Base-by-base conservation (phyloP, 495 filamentous ascomycete genomes). In the Aeminium ludgeri region DNA sequence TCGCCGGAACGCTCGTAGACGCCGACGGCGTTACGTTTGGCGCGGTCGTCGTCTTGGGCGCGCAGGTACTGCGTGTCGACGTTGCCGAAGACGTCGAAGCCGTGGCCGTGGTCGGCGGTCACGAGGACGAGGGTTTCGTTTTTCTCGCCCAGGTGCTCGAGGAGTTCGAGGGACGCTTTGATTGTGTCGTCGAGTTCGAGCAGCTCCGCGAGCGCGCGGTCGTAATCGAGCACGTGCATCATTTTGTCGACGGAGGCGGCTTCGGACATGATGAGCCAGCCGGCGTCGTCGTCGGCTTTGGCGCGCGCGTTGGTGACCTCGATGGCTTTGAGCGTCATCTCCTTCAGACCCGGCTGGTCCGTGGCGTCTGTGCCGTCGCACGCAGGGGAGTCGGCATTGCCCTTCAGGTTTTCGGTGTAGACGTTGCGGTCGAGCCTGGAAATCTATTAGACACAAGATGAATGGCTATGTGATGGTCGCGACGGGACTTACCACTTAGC, bases 301-400 rank as follows among this genome's bases (percentile, higher is more conserved):
- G 69, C 65, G 13, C 79, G 76, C 11, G 59, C 57, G 49, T 74
- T 56, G 20, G 83, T 65, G 18, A 83, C 70, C 36, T 84, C 79
- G 38, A 84, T 67, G 0, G 79, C 76, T 59, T 84, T 84, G 30
- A 82, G 61, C 0, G 79, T 82, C 79, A 83, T 84, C n/a, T 84
- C 76, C 55, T 78, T 80, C 13, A 82, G 67, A 3, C 79, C 78
- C 2, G 79, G 79, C 6, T 79, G 66, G 44, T 84, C 78, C 6
- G 65, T 64, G 2, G 79, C 78, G 20, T 73, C 55, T 11, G 56
- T 64, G 1, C 62, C 59, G 13, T 60, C 65, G 16, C 79, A 77
- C 4, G 70, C 65, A 0, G 79, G 77, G 46, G 70, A 63, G 51
- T 83, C 78, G 41, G 62, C 67, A 41, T 73, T 64, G 50, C 62